Conservation (phyloP, 1,139 yeast genomes). For the Sugiyamaella sp. region DNA sequence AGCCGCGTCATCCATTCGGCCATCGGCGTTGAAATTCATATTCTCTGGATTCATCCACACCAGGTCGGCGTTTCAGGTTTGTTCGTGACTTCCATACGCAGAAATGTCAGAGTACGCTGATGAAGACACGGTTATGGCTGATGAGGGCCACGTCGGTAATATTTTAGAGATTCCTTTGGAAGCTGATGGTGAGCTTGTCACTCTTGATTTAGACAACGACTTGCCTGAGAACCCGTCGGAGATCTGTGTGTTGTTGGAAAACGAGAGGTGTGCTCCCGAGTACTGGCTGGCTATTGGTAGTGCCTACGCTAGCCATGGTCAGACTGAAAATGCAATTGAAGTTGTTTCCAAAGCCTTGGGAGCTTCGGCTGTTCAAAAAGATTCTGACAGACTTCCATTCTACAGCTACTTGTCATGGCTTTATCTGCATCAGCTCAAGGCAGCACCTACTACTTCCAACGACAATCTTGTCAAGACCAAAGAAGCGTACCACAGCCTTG, state of each 20-base stretch:
- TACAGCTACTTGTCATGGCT: conserved; percentile 77
- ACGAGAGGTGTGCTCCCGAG: conserved; percentile 72
- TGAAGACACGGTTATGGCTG: conserved; percentile 18
- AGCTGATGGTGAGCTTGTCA: conserved; percentile 46
- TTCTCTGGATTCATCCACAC: not conserved
- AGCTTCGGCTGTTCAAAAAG: conserved; percentile 43
- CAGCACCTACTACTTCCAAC: conserved; percentile 37
- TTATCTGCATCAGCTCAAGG: conserved; percentile 54
- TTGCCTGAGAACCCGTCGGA: conserved; percentile 89
- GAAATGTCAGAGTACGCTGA: conserved; percentile 13
- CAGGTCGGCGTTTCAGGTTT: too few relatives aligned
- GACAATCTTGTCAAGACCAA: conserved; percentile 24
- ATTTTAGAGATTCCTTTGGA: conserved; percentile 47
- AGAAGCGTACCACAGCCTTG: conserved; percentile 36
- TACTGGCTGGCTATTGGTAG: conserved; percentile 85
- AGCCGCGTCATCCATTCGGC: conserved; percentile 4
- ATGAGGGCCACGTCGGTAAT: conserved; percentile 25
- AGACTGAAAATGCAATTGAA: conserved; percentile 62
- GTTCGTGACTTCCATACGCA: not conserved
- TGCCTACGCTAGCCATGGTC: conserved; percentile 71
- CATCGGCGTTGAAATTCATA: conserved; percentile 3
- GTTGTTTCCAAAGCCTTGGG: conserved; percentile 65
- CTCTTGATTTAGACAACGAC: conserved; percentile 58
- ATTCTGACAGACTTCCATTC: conserved; percentile 56
- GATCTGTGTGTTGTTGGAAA: conserved; percentile 71